Evolutionary conservation across 1,284 basidiomycete genomes (phyloP).

Genomic region (Cutaneotrichosporon mucoides): DNA sequence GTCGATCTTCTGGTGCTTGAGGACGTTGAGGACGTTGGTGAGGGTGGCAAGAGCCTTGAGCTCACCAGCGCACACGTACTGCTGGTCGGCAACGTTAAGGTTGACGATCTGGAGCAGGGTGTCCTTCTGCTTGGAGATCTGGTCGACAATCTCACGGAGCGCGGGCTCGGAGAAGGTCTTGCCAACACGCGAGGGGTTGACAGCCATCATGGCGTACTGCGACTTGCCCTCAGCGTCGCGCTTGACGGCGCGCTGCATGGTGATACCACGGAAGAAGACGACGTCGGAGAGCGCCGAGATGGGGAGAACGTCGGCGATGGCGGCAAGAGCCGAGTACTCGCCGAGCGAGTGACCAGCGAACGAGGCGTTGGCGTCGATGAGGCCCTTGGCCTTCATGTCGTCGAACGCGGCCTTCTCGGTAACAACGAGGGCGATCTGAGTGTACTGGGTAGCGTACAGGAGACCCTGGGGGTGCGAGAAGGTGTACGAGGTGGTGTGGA

Average conservation of each 20-base stretch:
- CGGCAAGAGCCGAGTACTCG: slow-evolving; percentile 96
- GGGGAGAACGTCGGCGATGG: slow-evolving; percentile 91
- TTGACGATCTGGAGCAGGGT: slow-evolving; percentile 94
- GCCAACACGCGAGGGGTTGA: slow-evolving; percentile 93
- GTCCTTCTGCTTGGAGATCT: slow-evolving; percentile 70
- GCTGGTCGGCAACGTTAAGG: slow-evolving; percentile 74
- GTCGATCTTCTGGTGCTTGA: slow-evolving; percentile 96
- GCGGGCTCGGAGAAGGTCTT: slow-evolving; percentile 85
- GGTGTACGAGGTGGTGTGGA: slow-evolving; percentile 89
- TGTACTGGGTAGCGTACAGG: slow-evolving; percentile 96
- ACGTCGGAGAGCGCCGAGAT: slow-evolving; percentile 94
- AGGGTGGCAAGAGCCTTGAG: slow-evolving; percentile 86
- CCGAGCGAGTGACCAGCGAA: slow-evolving; percentile 98
- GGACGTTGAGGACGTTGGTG: slow-evolving; percentile 92
- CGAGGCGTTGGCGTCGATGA: slow-evolving; percentile 84
- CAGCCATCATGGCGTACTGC: slow-evolving; percentile 98
- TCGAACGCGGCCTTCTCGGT: slow-evolving; percentile 97
- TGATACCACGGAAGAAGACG: slow-evolving; percentile 99
- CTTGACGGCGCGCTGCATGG: slow-evolving; percentile 97
- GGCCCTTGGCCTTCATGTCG: slow-evolving; percentile 93
- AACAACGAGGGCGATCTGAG: slow-evolving; percentile 95
- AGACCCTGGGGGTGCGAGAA: slow-evolving; percentile 95
- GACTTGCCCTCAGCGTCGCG: slow-evolving; percentile 87
- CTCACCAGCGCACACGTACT: slow-evolving; percentile 98
- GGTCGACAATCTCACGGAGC: slow-evolving; percentile 90